A percentile compares a stretch with the other conserved stretches of the same genome.
Conservation (phyloP, 257 asterid species). For the Rubia yunnanensis region DNA sequence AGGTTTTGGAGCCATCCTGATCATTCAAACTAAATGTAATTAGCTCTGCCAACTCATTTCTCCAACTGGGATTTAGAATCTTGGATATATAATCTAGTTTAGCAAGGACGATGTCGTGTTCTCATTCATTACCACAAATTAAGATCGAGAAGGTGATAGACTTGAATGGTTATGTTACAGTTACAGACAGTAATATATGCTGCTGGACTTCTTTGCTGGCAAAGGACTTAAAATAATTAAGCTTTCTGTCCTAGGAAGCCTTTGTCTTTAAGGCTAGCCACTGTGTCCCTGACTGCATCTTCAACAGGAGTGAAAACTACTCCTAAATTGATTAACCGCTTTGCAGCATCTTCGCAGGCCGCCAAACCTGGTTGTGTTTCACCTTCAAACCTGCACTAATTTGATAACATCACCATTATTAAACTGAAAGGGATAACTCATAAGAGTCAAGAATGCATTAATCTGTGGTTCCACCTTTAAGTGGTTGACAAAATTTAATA, state of each 20-base stretch:
- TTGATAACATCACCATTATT: neutral
- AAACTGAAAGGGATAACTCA: neutral
- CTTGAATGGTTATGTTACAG: too few species aligned
- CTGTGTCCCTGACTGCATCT: conserved; percentile 71
- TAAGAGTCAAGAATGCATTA: neutral
- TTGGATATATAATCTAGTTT: conserved; percentile 14
- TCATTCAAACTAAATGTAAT: conserved; percentile 9
- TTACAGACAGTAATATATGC: neutral
- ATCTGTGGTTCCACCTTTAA: neutral
- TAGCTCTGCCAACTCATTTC: conserved; percentile 5
- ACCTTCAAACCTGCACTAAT: conserved; percentile 48
- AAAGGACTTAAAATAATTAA: conserved; percentile 22
- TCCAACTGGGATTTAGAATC: neutral
- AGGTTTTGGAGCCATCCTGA: conserved; percentile 25
- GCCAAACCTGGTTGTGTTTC: conserved; percentile 82
- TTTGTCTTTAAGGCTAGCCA: conserved; percentile 34
- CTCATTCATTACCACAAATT: neutral
- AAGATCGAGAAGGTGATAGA: too few species aligned
- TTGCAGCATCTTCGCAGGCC: conserved; percentile 73
- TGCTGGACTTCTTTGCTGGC: conserved; percentile 10
- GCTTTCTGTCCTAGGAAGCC: conserved; percentile 38
- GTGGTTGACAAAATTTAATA: neutral
- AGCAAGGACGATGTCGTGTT: neutral
- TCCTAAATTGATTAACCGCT: conserved; percentile 66
- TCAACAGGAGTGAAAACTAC: conserved; percentile 66